Evolutionary conservation across 139 green algal genomes (phyloP), one percentile per base, ranked within the genome.

Genomic region (Astrephomene gubernaculifera): DNA sequence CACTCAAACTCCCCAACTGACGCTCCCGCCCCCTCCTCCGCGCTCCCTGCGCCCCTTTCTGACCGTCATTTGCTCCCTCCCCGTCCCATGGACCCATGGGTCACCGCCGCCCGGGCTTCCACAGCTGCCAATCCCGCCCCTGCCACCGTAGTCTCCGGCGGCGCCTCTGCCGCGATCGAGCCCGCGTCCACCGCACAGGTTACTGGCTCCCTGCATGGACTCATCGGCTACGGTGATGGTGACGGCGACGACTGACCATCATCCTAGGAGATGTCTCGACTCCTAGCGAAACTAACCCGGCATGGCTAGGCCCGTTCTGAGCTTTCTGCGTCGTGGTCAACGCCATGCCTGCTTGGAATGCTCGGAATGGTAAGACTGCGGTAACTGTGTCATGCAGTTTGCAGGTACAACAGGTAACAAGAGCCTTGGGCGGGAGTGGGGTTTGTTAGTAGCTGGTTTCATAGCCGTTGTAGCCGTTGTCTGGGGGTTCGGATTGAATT

Each of bases 171-270:
- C 45, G 31, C 49, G 31, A n/a, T 6, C 45, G 43, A 61, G 43
- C 43, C 29, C n/a, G 27, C 43, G 43, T 41, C 43, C 25, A 19
- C 39, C 73, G 73, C 36, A 53, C 73, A 81, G 53, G 53, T 81
- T 21, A 81, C 73, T 44, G 73, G 73, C 31, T 81, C 73, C 35
- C 73, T 81, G 73, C 73, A 81, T 25, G 73, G 73, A 10, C 54
- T 81, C 8, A 61, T 81, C 21, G 49, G 73, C 33, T 80, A 80
- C n/a, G 73, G 53, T 38, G 35, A 70, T 29, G 65, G 65, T n/a
- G 52, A 69, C 36, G 73, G 52, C 35, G 73, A 81, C 54, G 52
- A 69, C 33, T 81, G 39, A 54, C 49, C 49, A 12, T 57, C 12
- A 57, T 12, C 49, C 49, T 17, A 57, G 49, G 49, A 17, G 49